Conservation (phyloP, 352 stramenopile genomes). For the Phytophthora brassicae region DNA sequence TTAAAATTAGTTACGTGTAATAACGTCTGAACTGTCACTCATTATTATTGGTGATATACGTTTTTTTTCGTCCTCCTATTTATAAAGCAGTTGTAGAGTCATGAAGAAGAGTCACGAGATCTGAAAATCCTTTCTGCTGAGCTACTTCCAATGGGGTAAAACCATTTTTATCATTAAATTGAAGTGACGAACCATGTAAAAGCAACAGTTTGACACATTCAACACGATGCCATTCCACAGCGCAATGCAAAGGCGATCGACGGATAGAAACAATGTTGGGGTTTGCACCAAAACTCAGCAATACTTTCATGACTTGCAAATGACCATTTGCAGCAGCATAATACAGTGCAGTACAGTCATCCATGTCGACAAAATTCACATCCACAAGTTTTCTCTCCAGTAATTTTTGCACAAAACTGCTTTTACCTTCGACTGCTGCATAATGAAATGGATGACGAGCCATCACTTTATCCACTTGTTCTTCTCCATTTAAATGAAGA, state of each 20-base stretch:
- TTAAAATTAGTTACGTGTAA: no score
- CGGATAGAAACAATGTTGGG: conserved; percentile 62
- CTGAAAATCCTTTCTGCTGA: conserved; percentile 34
- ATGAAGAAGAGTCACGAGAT: conserved; percentile 23
- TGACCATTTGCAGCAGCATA: conserved; percentile 77
- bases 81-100: no score
- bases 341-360: conserved; percentile 71
- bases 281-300: conserved; percentile 51
- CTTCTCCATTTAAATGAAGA: conserved; percentile 37
- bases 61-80: no score
- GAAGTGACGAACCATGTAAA: conserved; percentile 31
- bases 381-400: conserved; percentile 59
- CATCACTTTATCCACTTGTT: conserved; percentile 76
- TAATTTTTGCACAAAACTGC: conserved; percentile 55
- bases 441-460: conserved; percentile 84
- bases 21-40: no score
- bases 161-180: conserved; percentile 45
- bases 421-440: conserved; percentile 68
- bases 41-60: no score
- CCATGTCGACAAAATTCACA: conserved; percentile 63
- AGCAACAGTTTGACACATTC: conserved; percentile 62
- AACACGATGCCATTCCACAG: conserved; percentile 69
- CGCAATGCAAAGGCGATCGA: conserved; percentile 71
- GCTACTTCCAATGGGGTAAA: conserved; percentile 44
- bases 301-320: conserved; percentile 44